Evolutionary conservation across 2,329 filamentous ascomycete genomes (phyloP), one percentile per base, ranked within the genome.

Genomic region (Colletotrichum sp.): DNA sequence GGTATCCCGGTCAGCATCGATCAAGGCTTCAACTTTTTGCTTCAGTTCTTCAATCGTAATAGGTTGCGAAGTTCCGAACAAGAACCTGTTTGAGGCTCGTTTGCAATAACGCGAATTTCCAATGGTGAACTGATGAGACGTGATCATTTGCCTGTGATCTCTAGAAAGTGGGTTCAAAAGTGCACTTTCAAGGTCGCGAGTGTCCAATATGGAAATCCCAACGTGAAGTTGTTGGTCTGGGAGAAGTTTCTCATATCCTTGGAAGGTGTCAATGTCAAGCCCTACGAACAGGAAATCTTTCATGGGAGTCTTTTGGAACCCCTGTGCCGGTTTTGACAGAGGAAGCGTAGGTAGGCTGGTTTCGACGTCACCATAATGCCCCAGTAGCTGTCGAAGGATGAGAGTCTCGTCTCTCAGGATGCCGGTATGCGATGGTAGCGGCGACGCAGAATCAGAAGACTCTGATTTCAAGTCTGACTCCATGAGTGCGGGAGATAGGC

Each of bases 391-490:
- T 15, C 66, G 69, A 26, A 78, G 67, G 15, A 71, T 36, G 24
- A 68, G 36, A n/a, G 48, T 78, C 58, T 74, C 74, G 48, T 77
- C 77, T 71, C 75, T 71, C 4, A 77, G 55, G 34, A 78, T 67
- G 8, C 75, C 75, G 12, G 18, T 68, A 24, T 75, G 75, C 7
- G 64, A 8, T 58, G 72, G 72, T n/a, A 52, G 43, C 12, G n/a
- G n/a, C n/a, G 43, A 8, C n/a, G 10, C 38, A 21, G n/a, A 13
- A 52, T 13, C 43, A 21, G 10, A 52, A 21, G 43, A 5, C 8
- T 52, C 10, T 52, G 6, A 8, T 13, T 12, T 21, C n/a, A 52
- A 52, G n/a, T 24, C n/a, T 13, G 43, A 52, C n/a, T 21, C 43
- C n/a, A 52, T 52, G 3, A 21, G 6, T 21, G 43, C 10, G 10